Evolutionary conservation across 208 protist genomes (phyloP).

Genomic region (Trypanosoma mega): DNA sequence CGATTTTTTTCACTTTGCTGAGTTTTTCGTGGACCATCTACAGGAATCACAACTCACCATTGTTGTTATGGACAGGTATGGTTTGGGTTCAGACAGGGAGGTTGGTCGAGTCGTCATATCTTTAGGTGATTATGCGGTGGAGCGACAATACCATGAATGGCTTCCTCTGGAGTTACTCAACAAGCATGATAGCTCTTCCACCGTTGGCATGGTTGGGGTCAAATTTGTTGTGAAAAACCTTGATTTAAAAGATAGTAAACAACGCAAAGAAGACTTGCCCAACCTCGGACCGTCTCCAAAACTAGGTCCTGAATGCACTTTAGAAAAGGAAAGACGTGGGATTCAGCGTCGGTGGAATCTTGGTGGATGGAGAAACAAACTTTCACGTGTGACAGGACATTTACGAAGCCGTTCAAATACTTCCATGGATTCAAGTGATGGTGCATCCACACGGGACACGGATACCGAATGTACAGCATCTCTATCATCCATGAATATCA

Average conservation of each 20-base stretch:
- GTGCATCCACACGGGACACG: background rate
- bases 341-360: background rate
- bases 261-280: background rate
- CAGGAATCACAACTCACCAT: slow-evolving; percentile 48
- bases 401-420: background rate
- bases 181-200: slow-evolving; percentile 19
- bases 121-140: slow-evolving; percentile 36
- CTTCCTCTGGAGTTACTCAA: slow-evolving; percentile 33
- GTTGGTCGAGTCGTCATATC: slow-evolving; percentile 63
- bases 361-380: slow-evolving; percentile 14
- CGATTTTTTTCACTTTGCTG: slow-evolving; percentile 83
- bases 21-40: slow-evolving; percentile 66
- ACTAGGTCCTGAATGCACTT: background rate
- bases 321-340: background rate
- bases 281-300: background rate
- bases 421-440: background rate
- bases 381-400: slow-evolving; percentile 7
- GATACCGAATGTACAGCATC: background rate
- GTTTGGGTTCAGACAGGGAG: slow-evolving; percentile 54
- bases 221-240: slow-evolving; percentile 74
- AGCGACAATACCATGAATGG: slow-evolving; percentile 67
- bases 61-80: slow-evolving; percentile 80
- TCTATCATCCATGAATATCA: slow-evolving; percentile 45
- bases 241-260: slow-evolving; percentile 20
- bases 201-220: slow-evolving; percentile 66